These are phyloP conservation scores for Aspergillus sp. DNA, from an alignment of 2,329 filamentous ascomycete species.

Conservation along the genomic window DNA sequence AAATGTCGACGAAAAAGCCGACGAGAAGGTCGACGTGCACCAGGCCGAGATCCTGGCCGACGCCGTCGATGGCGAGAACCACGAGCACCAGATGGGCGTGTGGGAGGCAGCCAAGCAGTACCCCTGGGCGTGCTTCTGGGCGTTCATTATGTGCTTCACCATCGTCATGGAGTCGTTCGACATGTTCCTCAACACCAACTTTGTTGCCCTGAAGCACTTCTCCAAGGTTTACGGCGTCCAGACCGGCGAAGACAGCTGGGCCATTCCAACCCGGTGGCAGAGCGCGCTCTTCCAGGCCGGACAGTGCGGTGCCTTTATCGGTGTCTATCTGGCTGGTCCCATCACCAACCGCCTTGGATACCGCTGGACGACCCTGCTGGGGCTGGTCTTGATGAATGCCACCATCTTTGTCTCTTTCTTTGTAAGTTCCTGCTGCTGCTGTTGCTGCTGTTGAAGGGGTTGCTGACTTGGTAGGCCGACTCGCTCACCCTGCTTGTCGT, in stretches of 20 bases:
- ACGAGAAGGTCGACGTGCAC: slow-evolving; percentile 22
- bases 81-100: slow-evolving; percentile 44
- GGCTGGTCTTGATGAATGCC: slow-evolving; percentile 57
- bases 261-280: slow-evolving; percentile 50
- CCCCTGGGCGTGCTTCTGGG: slow-evolving; percentile 50
- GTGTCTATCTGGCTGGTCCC: slow-evolving; percentile 61
- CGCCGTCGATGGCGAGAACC: slow-evolving; percentile 45
- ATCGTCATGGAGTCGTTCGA: slow-evolving; percentile 55
- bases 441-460: no score
- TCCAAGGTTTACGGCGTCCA: slow-evolving; percentile 39
- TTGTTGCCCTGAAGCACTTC: slow-evolving; percentile 46
- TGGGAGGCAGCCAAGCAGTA: slow-evolving; percentile 42
- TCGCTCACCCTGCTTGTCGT: slow-evolving; percentile 44
- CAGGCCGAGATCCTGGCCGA: slow-evolving; percentile 39
- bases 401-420: slow-evolving; percentile 64
- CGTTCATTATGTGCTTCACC: slow-evolving; percentile 52
- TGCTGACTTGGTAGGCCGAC: slow-evolving; percentile 28
- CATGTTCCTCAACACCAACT: slow-evolving; percentile 51
- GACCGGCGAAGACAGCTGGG: slow-evolving; percentile 9
- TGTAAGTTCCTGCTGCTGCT: no score
- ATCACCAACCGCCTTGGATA: slow-evolving; percentile 61
- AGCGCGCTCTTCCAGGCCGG: slow-evolving; percentile 57
- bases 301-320: slow-evolving; percentile 60
- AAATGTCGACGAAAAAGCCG: background rate
- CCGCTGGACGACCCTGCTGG: slow-evolving; percentile 58